Evolutionary conservation across 371 early-diverging fungal species (phyloP), one percentile per base, ranked within the genome.

Genomic region (Funneliformis caledonium): DNA sequence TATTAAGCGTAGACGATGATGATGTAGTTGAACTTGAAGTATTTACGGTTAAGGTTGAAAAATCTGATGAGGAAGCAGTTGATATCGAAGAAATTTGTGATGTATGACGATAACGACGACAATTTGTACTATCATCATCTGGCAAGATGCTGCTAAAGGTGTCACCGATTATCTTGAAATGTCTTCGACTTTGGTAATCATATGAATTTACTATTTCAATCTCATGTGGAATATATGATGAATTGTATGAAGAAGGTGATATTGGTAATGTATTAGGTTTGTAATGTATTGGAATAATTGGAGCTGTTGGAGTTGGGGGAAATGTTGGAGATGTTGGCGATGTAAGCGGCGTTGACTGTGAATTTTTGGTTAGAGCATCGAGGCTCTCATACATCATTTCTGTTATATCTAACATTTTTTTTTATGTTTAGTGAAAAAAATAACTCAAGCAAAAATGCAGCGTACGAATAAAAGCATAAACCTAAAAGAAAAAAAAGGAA

Each of bases 371-470:
- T 16, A 72, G n/a, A 72, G 72, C 72, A 12, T 72, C 72, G 14
- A 72, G 50, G 16, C 72, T 72, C 50, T 72, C 72, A 47, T n/a
- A 47, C 22, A 72, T 48, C 50, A 72, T 48, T 72, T 50, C 72
- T 31, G 72, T 72, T 72, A 72, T 72, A 50, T 72, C 72, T 14
- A 72, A 16, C 72, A 72, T 72, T n/a, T 72, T 72, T 14, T 37
- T 4, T 67, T 67, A 16, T 47, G 1, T 9, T 7, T 26, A 26
- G 47, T 4, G 14, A 6, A 16, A 56, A 56, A 56, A 56, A 56
- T 7, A 56, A 56, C 4, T 56, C 19, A 19, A 56, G 19, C 4
- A 56, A 56, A 56, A 16, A 56, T 7, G 56, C n/a, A 56, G 56
- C n/a, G 19, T 19, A 56, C 56, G 56, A 19, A 19, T 14, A 6